Conservation (phyloP, 2,329 filamentous ascomycete genomes). For the Hymenoscyphus scutula region DNA sequence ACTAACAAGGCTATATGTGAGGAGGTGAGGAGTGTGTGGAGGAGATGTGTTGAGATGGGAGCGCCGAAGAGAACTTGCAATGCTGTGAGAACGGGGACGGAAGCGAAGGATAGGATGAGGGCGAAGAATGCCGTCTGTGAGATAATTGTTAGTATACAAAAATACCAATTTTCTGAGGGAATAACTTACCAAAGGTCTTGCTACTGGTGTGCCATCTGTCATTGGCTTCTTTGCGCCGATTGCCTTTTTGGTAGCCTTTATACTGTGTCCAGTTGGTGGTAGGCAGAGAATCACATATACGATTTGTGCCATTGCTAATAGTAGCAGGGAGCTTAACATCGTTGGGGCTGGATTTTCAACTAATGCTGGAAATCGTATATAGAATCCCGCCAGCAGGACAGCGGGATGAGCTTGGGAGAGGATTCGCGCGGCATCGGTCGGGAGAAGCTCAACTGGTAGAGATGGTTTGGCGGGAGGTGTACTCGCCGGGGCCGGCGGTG, state of each 20-base stretch:
- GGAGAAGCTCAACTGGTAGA: conserved; percentile 34
- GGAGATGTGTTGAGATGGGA: conserved; percentile 76
- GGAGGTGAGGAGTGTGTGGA: conserved; percentile 76
- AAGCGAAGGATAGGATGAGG: conserved; percentile 51
- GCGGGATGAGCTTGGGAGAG: conserved; percentile 67
- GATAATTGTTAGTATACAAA: background rate
- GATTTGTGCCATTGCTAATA: conserved; percentile 63
- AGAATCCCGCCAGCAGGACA: conserved; percentile 63
- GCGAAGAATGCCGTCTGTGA: conserved; percentile 68
- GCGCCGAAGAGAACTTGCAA: conserved; percentile 84
- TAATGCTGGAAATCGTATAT: conserved; percentile 61
- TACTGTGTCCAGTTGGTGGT: conserved; percentile 54
- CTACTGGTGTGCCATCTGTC: conserved; percentile 18
- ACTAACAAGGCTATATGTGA: conserved; percentile 78
- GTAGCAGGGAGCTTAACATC: conserved; percentile 59
- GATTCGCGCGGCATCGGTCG: conserved; percentile 43
- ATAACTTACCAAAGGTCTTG: conserved; percentile 18
- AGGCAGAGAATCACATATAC: conserved; percentile 62
- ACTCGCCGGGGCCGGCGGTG: conserved; percentile 15
- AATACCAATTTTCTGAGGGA: background rate
- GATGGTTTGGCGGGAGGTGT: conserved; percentile 23
- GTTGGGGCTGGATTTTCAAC: conserved; percentile 68
- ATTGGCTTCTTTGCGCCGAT: conserved; percentile 53
- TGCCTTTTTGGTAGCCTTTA: conserved; percentile 45
- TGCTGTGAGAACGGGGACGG: conserved; percentile 51